Evolutionary conservation across 2,329 filamentous ascomycete species (phyloP).

Genomic region (Aquanectria penicillioides): DNA sequence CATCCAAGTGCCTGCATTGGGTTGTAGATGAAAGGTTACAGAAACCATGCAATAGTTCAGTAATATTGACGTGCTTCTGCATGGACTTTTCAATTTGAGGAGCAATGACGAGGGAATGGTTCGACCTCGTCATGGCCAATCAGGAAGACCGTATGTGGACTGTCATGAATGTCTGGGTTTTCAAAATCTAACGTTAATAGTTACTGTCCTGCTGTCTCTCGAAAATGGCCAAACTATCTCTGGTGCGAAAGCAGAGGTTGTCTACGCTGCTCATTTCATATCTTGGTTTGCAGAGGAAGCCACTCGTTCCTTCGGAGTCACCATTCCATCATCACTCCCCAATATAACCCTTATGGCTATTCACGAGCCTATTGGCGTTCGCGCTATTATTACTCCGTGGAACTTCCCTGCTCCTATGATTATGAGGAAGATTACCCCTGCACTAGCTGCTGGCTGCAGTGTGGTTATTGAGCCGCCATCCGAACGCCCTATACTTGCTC

Average conservation of each 20-base stretch:
- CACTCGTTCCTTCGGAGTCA: conserved; percentile 64
- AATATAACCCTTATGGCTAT: conserved; percentile 75
- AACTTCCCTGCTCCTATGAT: conserved; percentile 68
- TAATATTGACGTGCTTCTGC: no score
- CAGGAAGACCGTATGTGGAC: no score
- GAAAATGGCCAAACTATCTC: conserved; percentile 76
- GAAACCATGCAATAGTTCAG: no score
- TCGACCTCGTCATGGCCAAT: no score
- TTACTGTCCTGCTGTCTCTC: no score
- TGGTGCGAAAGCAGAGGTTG: conserved; percentile 66
- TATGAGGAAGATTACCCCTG: conserved; percentile 56
- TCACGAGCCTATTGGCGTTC: conserved; percentile 45
- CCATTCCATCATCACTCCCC: conserved; percentile 68
- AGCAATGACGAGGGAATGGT: no score
- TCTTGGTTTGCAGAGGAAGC: conserved; percentile 67
- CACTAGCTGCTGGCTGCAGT: conserved; percentile 77
- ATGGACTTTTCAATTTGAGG: no score
- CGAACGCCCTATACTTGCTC: conserved; percentile 83
- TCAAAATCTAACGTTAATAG: no score
- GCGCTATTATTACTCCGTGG: conserved; percentile 52
- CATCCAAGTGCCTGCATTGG: no score
- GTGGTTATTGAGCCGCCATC: conserved; percentile 89
- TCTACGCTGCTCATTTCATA: conserved; percentile 68
- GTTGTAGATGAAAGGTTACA: no score
- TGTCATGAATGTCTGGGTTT: no score